These are phyloP conservation scores for Termitomyces sp. DNA, from an alignment of 768 basidiomycete genomes.

Conservation along the genomic window DNA sequence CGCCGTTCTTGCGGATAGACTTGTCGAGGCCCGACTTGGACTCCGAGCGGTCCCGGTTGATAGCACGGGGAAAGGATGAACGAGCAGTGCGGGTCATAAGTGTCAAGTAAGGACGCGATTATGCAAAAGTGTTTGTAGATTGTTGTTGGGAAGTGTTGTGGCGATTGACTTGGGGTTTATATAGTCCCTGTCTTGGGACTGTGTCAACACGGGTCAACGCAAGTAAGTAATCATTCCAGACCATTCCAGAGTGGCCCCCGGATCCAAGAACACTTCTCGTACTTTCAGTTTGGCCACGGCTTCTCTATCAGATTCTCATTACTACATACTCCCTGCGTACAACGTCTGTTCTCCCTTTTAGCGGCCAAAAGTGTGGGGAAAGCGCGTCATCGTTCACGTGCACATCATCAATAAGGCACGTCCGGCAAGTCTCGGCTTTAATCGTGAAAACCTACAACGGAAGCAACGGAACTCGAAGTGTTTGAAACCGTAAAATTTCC, in stretches of 20 bases:
- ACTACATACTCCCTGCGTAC: no score
- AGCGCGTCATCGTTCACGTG: constrained; percentile 10
- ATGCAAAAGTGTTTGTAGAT: not conserved
- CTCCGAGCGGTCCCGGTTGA: constrained; percentile 73
- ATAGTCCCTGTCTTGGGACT: constrained; percentile 16
- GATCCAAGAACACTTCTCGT: not conserved
- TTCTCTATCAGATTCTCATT: not conserved
- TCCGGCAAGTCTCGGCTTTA: not conserved
- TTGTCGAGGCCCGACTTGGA: constrained; percentile 72
- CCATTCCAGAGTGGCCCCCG: constrained; percentile 3
- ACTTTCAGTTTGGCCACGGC: not conserved
- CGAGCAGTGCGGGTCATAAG: constrained; percentile 80
- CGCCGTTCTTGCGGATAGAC: constrained; percentile 71
- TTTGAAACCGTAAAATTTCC: not conserved
- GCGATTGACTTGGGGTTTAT: constrained; percentile 12
- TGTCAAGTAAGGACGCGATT: not conserved
- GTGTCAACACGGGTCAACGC: constrained; percentile 16
- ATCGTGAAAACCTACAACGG: not conserved
- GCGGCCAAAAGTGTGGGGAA: constrained; percentile 10
- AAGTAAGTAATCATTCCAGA: constrained; percentile 14
- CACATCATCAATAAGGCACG: not conserved
- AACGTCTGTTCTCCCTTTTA: not conserved
- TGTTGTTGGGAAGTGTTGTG: not conserved
- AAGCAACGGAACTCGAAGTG: not conserved
- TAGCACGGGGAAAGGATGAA: constrained; percentile 63